Evolutionary conservation across 139 green algal genomes (phyloP).

Genomic region (Tetradesmus obliquus): DNA sequence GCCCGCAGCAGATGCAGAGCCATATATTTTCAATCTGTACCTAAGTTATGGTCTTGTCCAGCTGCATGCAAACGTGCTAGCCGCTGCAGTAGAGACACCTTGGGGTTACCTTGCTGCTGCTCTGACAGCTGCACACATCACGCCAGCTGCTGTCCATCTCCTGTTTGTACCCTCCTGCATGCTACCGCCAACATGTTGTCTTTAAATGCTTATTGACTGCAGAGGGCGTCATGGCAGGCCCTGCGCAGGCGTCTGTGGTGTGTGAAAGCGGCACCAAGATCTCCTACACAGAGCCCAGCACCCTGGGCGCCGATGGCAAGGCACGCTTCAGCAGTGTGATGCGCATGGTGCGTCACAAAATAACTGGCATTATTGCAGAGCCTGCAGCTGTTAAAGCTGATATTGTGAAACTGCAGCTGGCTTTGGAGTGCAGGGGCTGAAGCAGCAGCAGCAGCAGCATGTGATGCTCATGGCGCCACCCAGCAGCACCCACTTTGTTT

Average conservation of each 20-base stretch:
- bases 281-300: constrained; percentile 13
- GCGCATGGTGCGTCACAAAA: not conserved
- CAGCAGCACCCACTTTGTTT: not conserved
- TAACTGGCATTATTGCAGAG: not conserved
- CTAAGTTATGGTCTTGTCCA: no score
- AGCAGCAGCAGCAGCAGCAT: not conserved
- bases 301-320: not conserved
- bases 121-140: not conserved
- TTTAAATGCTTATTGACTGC: not conserved
- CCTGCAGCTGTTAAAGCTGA: not conserved
- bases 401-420: not conserved
- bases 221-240: not conserved
- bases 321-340: constrained; percentile 18
- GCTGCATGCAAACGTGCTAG: no score
- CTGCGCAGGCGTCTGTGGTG: not conserved
- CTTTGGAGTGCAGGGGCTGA: not conserved
- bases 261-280: constrained; percentile 39
- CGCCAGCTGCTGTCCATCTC: not conserved
- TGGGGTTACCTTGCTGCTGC: no score
- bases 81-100: no score
- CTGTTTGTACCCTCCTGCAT: not conserved
- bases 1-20: not conserved
- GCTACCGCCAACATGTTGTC: not conserved
- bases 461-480: not conserved
- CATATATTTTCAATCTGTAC: no score